A percentile compares a stretch with the other conserved stretches of the same genome.
phyloP scores from a whole-genome alignment of 2,329 filamentous ascomycete species.

The Fusarium papillatum region DNA sequence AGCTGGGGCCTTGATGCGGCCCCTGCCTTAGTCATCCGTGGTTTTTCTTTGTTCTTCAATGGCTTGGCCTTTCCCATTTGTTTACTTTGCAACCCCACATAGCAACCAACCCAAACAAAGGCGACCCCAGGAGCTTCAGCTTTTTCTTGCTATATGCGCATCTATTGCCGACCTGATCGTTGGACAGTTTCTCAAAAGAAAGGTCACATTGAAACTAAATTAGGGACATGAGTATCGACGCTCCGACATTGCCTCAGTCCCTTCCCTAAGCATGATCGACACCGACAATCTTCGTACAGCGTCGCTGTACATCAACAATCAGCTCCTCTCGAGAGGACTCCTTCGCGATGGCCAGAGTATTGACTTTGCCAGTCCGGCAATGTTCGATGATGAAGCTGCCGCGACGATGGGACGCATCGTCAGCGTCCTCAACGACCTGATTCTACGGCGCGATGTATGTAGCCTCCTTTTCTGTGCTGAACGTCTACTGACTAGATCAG shows the following conservation, averaged over 20 bases:
- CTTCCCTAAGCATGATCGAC: conserved; percentile 62
- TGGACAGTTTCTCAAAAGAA: conserved; percentile 9
- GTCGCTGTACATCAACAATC: conserved; percentile 81
- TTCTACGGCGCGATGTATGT: conserved; percentile 86
- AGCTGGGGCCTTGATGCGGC: background rate
- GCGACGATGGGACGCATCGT: conserved; percentile 89
- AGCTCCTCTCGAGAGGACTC: conserved; percentile 75
- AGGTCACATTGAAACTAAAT: conserved; percentile 23
- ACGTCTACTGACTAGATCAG: conserved; percentile 58
- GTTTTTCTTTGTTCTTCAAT: background rate
- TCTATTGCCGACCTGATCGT: conserved; percentile 4
- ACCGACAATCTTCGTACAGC: conserved; percentile 74
- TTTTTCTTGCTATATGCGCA: conserved; percentile 32
- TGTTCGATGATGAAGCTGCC: conserved; percentile 65
- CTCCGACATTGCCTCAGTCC: conserved; percentile 20
- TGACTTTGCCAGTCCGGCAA: conserved; percentile 83
- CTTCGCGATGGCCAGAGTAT: conserved; percentile 79
- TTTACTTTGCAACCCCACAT: conserved; percentile 55
- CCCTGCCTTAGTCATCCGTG: conserved; percentile 41
- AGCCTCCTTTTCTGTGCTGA: background rate
- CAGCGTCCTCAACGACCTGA: conserved; percentile 93
- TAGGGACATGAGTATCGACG: conserved; percentile 39
- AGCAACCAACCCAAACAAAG: conserved; percentile 52
- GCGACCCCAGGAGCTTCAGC: conserved; percentile 25
- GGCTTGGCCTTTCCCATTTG: conserved; percentile 37